Percentiles rank a stretch among this genome's conserved stretches.
These are phyloP conservation scores for Diutina siamensis DNA, from an alignment of 1,139 yeast species.

Conservation along the genomic window DNA sequence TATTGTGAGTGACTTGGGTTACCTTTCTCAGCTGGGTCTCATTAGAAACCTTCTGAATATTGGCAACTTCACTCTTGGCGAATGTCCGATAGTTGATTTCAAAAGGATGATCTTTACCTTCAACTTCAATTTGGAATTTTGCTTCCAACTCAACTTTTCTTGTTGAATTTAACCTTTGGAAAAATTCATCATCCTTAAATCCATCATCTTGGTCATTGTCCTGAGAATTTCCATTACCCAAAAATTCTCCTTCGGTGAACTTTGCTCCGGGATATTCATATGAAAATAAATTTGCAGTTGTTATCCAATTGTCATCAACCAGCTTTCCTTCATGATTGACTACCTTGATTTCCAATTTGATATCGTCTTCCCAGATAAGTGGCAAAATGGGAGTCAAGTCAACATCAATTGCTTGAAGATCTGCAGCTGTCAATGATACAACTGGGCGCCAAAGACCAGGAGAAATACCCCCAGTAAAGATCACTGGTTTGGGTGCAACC, in stretches of 20 bases:
- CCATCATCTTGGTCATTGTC: neutral
- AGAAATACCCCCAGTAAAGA: conserved; percentile 11
- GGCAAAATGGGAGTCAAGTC: conserved; percentile 11
- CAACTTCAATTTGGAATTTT: too few species aligned
- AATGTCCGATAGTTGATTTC: neutral
- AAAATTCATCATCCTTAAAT: too few species aligned
- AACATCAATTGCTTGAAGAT: conserved; percentile 26
- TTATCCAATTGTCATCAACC: conserved; percentile 58
- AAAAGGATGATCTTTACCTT: too few species aligned
- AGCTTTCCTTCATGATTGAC: conserved; percentile 45
- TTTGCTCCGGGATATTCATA: conserved; percentile 29
- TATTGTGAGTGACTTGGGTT: neutral
- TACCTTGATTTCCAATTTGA: conserved; percentile 33
- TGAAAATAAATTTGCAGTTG: conserved; percentile 51
- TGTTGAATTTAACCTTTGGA: too few species aligned
- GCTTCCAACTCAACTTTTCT: too few species aligned
- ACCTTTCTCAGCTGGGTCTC: neutral
- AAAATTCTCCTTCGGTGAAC: neutral
- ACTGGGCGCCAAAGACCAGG: conserved; percentile 52
- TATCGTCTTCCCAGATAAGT: conserved; percentile 13
- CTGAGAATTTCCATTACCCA: neutral
- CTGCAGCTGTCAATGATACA: conserved; percentile 64
- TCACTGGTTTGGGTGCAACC: conserved; percentile 3
- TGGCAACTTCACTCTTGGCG: neutral
- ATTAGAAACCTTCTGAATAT: neutral